Percentiles rank a stretch among this genome's conserved stretches.
Evolutionary conservation across 257 asterid genomes (phyloP).

Genomic region (Dorcoceras hygrometricum): DNA sequence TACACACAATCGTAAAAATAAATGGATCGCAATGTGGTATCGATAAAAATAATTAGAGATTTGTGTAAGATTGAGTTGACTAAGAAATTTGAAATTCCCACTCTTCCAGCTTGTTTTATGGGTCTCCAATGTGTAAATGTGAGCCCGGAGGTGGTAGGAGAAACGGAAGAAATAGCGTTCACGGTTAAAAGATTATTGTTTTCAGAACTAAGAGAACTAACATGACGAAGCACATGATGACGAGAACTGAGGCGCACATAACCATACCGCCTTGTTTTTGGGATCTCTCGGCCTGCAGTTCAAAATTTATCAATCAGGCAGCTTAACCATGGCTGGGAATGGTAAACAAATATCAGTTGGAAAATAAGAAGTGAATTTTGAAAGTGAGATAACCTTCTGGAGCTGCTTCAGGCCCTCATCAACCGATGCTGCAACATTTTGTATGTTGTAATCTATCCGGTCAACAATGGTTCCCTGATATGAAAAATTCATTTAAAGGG

Average conservation of each 20-base stretch:
- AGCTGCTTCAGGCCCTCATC: conserved; percentile 99
- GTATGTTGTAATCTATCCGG: conserved; percentile 89
- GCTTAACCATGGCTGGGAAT: conserved; percentile 19
- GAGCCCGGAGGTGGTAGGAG: conserved; percentile 8
- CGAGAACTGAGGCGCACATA: conserved; percentile 79
- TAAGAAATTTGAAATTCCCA: conserved; percentile 8
- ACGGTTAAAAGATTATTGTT: conserved; percentile 58
- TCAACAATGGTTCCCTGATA: conserved; percentile 97
- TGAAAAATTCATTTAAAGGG: conserved; percentile 3
- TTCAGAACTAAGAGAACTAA: conserved; percentile 81
- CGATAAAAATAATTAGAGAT: conserved; percentile 9
- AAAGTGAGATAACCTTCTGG: conserved; percentile 56
- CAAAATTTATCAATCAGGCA: conserved; percentile 10
- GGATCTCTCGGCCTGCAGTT: conserved; percentile 88
- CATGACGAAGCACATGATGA: conserved; percentile 92
- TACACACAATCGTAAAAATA: background rate
- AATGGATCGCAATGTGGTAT: background rate
- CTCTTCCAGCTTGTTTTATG: conserved; percentile 17
- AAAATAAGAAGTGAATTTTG: background rate
- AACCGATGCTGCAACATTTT: conserved; percentile 90
- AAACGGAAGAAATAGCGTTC: conserved; percentile 2
- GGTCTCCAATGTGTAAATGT: background rate
- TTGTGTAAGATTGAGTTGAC: conserved; percentile 2
- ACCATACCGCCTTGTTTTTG: conserved; percentile 96
- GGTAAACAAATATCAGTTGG: background rate